Base-by-base conservation (phyloP, 306 rosid species). In the Vachellia collinsii region DNA sequence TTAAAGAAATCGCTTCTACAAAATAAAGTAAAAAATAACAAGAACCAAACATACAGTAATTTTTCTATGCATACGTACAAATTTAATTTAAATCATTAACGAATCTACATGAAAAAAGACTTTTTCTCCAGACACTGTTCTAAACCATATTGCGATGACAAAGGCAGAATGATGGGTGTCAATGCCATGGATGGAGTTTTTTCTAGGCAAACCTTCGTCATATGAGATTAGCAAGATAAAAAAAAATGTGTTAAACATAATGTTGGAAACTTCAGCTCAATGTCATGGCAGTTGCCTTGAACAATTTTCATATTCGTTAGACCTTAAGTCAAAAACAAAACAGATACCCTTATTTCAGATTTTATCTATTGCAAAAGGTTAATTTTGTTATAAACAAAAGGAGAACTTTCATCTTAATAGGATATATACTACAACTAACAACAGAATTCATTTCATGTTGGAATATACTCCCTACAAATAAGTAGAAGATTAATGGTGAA, bases 381-480 rank as follows among this genome's bases (percentile, higher is more conserved):
- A 34, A 37, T 62, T 72, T 78, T 51, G 13, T 66, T 20, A 64
- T 8, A 12, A 78, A 66, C 22, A n/a, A 22, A 16, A n/a, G 81
- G 44, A 23, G 63, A 48, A 56, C 36, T 42, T 39, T 42, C 16
- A 61, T 85, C 43, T 77, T 72, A 59, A 53, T 13, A 73, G 54
- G 76, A 59, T 61, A 78, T 69, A 77, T 65, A n/a, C 34, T 34
- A 70, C 39, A 77, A 34, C 46, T 22, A 11, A 22, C 70, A 69
- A 44, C 14, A 19, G 16, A 65, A 71, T 22, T 53, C 23, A 79
- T 70, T 42, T 62, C 73, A 34, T 70, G 38, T n/a, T 58, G 50
- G 41, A 47, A 66, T 48, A 77, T 69, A 68, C 68, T 77, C 78
- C 81, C 54, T 80, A 56, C 63, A 74, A 61, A 48, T 59, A 83